These are phyloP conservation scores for Penstemon davidsonii DNA, from an alignment of 257 asterid species.

Conservation along the genomic window DNA sequence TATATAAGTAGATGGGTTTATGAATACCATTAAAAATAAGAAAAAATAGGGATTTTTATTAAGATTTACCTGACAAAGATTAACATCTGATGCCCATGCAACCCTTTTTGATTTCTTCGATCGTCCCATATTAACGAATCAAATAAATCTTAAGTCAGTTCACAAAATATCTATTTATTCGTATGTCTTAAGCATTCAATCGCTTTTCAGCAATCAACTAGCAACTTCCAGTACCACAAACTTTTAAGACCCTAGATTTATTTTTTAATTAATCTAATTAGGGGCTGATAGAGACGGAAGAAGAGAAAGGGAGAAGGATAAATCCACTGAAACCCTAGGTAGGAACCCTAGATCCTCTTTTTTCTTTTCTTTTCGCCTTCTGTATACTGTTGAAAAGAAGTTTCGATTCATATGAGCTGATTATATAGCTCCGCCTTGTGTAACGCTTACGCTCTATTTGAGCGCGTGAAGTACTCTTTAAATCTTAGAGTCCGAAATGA, in stretches of 20 bases:
- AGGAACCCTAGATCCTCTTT: constrained; percentile 41
- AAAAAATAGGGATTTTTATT: constrained; percentile 30
- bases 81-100: constrained; percentile 89
- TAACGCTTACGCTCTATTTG: not conserved
- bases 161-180: constrained; percentile 3
- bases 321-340: constrained; percentile 39
- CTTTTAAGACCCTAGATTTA: not conserved
- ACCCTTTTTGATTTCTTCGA: constrained; percentile 85
- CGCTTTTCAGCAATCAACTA: constrained; percentile 27
- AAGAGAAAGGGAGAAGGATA: not conserved
- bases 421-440: constrained; percentile 4
- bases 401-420: not conserved
- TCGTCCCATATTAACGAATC: constrained; percentile 71
- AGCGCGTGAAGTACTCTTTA: constrained; percentile 4
- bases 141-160: constrained; percentile 19
- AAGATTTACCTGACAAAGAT: constrained; percentile 89
- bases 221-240: constrained; percentile 20
- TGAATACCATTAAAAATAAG: constrained; percentile 1
- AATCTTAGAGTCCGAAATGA: too few species aligned
- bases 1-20: constrained; percentile 8
- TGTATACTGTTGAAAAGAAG: not conserved
- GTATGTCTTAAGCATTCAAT: constrained; percentile 33
- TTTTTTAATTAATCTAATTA: constrained; percentile 19
- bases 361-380: not conserved
- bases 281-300: constrained; percentile 5